Conservation (phyloP, 768 basidiomycete genomes). For the Lanmaoa pseudosensibilis region DNA sequence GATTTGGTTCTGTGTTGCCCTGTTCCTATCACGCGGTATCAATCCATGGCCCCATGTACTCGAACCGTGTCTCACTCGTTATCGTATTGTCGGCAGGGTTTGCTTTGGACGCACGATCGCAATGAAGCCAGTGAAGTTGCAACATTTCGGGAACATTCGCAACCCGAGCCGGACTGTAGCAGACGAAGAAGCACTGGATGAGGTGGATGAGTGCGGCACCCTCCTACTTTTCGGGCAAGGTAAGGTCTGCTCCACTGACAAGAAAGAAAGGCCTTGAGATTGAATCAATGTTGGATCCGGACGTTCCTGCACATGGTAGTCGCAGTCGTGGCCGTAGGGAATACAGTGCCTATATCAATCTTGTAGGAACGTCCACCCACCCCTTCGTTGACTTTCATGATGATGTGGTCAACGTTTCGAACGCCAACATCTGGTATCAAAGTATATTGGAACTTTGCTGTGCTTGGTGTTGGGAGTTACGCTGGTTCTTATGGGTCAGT, state of each 20-base stretch:
- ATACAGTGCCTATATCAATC: background rate
- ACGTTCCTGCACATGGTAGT: background rate
- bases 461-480: too few relatives aligned
- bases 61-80: background rate
- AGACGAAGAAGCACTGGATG: background rate
- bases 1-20: too few relatives aligned
- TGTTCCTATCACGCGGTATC: background rate
- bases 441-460: too few relatives aligned
- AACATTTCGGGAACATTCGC: too few relatives aligned
- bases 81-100: background rate
- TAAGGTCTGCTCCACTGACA: too few relatives aligned
- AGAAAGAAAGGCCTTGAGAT: background rate
- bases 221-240: background rate
- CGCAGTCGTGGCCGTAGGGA: background rate
- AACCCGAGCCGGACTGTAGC: background rate
- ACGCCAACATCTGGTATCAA: too few relatives aligned
- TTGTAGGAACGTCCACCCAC: too few relatives aligned
- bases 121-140: too few relatives aligned
- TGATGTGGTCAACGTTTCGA: too few relatives aligned
- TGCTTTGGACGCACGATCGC: background rate
- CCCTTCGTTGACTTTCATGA: background rate
- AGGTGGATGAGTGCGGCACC: background rate
- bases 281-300: background rate
- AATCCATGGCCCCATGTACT: too few relatives aligned
- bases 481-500: too few relatives aligned